Evolutionary conservation across 2,329 filamentous ascomycete genomes (phyloP).

Genomic region (Sporothrix dimorphospora): DNA sequence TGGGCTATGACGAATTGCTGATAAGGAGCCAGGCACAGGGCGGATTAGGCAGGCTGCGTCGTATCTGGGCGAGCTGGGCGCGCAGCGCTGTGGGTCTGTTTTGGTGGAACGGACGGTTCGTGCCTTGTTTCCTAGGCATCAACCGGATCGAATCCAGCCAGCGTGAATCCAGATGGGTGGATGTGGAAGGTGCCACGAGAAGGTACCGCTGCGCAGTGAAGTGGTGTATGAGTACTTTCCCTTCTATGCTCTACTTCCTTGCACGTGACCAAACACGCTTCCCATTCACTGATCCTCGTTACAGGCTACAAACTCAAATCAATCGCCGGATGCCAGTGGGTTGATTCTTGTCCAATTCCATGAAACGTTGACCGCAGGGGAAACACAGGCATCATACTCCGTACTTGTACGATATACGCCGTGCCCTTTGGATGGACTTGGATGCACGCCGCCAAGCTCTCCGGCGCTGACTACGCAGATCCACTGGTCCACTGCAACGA

Average conservation of each 20-base stretch:
- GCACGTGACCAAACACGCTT: background rate
- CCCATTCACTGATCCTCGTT: background rate
- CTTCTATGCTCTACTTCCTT: background rate
- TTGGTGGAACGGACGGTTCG: background rate
- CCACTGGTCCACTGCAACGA: background rate
- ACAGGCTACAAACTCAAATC: background rate
- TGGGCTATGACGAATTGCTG: constrained; percentile 29
- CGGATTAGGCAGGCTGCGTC: constrained; percentile 23
- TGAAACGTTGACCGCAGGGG: too few relatives aligned
- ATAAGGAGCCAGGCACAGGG: constrained; percentile 24
- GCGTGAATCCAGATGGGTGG: background rate
- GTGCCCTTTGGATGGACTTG: background rate
- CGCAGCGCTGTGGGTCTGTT: constrained; percentile 8
- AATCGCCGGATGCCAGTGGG: background rate
- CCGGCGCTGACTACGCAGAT: constrained; percentile 11
- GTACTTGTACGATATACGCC: too few relatives aligned
- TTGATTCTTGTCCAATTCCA: background rate
- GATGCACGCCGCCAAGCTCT: background rate
- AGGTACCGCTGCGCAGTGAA: background rate
- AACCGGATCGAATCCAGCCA: background rate
- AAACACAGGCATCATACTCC: too few relatives aligned
- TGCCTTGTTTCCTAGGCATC: constrained; percentile 16
- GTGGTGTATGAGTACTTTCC: background rate
- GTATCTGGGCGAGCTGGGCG: background rate
- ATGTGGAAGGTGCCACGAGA: background rate